Percentiles rank a stretch among this genome's conserved stretches.
phyloP scores from a whole-genome alignment of 2,329 filamentous ascomycete species.

The Colletotrichum eleusines region DNA sequence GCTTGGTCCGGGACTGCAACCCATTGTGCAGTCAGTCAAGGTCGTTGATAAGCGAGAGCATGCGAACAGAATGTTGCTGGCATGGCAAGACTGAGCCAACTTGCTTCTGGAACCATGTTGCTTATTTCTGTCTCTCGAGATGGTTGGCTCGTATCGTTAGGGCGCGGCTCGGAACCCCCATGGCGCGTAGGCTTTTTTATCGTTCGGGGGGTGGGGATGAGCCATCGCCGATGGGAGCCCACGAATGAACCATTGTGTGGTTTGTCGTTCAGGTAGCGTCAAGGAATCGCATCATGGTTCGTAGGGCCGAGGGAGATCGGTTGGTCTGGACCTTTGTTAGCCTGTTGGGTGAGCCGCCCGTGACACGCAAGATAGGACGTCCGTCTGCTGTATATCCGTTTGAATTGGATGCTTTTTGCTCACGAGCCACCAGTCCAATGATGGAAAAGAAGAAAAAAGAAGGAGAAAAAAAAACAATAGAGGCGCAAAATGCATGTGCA shows the following conservation, averaged over 20 bases:
- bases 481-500: neutral
- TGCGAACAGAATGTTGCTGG: neutral
- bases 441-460: neutral
- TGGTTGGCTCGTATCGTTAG: neutral
- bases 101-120: slow-evolving; percentile 1
- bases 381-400: neutral
- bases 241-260: neutral
- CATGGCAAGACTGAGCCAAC: neutral
- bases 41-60: neutral
- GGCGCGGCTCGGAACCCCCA: neutral
- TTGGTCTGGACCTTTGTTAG: slow-evolving; percentile 8
- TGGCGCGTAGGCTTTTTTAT: neutral
- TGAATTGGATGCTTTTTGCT: neutral
- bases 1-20: neutral
- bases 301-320: neutral
- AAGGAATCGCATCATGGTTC: neutral
- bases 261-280: neutral
- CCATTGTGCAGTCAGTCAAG: neutral
- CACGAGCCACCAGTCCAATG: slow-evolving; percentile 14
- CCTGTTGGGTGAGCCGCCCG: neutral
- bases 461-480: too few species aligned
- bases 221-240: neutral
- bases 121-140: neutral
- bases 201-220: neutral
- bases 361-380: slow-evolving; percentile 19